A percentile compares a stretch with the other conserved stretches of the same genome.
These are phyloP conservation scores for Trichothecium roseum DNA, from an alignment of 2,329 filamentous ascomycete species.

Conservation along the genomic window DNA sequence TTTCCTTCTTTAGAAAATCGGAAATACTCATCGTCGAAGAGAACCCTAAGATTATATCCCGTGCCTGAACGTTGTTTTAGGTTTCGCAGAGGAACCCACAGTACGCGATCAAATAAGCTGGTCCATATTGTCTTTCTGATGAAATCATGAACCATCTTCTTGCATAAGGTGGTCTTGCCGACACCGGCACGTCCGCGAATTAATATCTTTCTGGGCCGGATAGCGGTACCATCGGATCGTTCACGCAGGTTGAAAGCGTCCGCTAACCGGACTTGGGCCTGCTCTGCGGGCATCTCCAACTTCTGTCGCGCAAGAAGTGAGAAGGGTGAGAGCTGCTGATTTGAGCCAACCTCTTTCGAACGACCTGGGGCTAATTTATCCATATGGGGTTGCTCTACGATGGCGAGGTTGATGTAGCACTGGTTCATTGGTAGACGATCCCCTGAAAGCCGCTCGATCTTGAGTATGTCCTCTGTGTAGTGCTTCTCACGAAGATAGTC, in stretches of 20 bases:
- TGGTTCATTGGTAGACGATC: conserved; percentile 19
- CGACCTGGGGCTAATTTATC: conserved; percentile 1
- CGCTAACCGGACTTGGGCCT: conserved; percentile 12
- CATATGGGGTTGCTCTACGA: conserved; percentile 15
- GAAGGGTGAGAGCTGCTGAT: conserved; percentile 11
- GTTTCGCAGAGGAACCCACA: conserved; percentile 28
- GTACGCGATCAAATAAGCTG: conserved; percentile 20
- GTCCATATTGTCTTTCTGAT: conserved; percentile 7
- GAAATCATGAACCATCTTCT: conserved; percentile 28
- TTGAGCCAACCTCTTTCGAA: no score
- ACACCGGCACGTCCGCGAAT: conserved; percentile 26
- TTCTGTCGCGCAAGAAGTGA: conserved; percentile 17
- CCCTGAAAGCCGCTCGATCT: conserved; percentile 24
- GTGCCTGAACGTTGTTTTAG: conserved; percentile 13
- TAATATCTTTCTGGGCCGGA: conserved; percentile 19
- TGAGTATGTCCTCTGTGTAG: conserved; percentile 14
- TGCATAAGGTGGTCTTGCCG: conserved; percentile 30
- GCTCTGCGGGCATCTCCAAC: conserved; percentile 11
- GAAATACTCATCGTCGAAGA: conserved; percentile 19
- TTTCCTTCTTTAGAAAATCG: conserved; percentile 2
- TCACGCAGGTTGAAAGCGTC: conserved; percentile 16
- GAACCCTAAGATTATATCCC: conserved; percentile 12
- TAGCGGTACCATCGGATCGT: conserved; percentile 5
- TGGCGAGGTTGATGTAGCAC: conserved; percentile 28
- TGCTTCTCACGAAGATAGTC: conserved; percentile 11